Conservation (phyloP, 2,329 filamentous ascomycete genomes). For the Trichoderma gracile region DNA sequence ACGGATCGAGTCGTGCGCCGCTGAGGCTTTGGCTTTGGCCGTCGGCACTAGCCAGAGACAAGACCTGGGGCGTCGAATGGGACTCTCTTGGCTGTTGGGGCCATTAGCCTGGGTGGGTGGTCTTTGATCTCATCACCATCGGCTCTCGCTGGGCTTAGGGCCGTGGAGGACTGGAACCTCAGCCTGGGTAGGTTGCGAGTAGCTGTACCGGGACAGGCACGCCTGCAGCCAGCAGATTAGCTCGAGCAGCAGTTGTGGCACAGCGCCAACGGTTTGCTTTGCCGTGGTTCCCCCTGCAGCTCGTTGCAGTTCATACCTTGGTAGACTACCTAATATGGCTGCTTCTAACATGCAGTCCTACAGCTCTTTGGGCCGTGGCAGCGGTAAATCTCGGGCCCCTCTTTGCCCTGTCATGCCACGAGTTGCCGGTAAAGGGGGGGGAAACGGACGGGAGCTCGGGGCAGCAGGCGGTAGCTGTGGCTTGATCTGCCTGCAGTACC, state of each 20-base stretch:
- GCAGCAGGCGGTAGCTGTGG: not conserved
- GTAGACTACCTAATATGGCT: not conserved
- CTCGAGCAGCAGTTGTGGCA: constrained; percentile 4
- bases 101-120: not conserved
- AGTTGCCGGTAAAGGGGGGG: too few relatives aligned
- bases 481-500: not conserved
- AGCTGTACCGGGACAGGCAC: not conserved
- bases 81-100: not conserved
- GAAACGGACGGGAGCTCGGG: too few relatives aligned
- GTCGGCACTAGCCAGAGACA: too few relatives aligned
- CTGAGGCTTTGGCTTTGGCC: not conserved
- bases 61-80: too few relatives aligned
- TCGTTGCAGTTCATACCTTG: not conserved
- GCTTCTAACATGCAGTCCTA: too few relatives aligned
- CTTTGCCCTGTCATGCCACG: too few relatives aligned
- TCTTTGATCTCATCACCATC: constrained; percentile 6
- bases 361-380: too few relatives aligned
- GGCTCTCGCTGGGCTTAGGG: constrained; percentile 19
- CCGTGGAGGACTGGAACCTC: not conserved
- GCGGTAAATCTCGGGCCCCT: too few relatives aligned
- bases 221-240: constrained; percentile 3
- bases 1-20: constrained; percentile 13
- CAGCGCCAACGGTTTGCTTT: constrained; percentile 4
- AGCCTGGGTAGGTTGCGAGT: not conserved
- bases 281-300: constrained; percentile 18